Evolutionary conservation across 306 rosid species (phyloP).

Genomic region (Mimosa bimucronata): DNA sequence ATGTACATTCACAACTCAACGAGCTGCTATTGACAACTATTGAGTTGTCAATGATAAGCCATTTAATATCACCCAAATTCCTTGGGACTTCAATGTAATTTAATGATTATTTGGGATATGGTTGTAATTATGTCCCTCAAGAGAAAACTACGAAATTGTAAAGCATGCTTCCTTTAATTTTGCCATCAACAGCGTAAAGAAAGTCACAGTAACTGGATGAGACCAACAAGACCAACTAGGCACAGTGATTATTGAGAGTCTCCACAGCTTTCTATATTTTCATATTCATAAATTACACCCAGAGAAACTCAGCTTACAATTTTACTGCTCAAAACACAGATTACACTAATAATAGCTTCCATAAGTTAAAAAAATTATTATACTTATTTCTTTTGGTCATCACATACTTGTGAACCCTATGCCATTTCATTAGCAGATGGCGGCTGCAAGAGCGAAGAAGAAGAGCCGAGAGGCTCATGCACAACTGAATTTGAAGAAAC

Average conservation of each 20-base stretch:
- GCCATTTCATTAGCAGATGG: constrained; percentile 51
- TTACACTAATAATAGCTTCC: constrained; percentile 23
- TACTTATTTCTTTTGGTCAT: constrained; percentile 12
- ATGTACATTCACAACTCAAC: too few species aligned
- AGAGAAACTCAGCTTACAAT: constrained; percentile 10
- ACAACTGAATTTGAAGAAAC: constrained; percentile 85
- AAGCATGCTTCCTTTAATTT: constrained; percentile 8
- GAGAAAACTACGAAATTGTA: not conserved
- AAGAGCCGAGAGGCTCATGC: constrained; percentile 78
- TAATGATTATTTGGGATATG: too few species aligned
- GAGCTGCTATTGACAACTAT: too few species aligned
- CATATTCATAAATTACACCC: constrained; percentile 19
- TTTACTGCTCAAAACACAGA: constrained; percentile 30
- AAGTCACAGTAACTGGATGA: not conserved
- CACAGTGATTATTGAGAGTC: not conserved
- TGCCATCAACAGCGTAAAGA: not conserved
- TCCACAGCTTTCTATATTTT: constrained; percentile 28
- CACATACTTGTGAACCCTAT: constrained; percentile 28
- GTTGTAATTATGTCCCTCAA: too few species aligned
- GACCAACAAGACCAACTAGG: constrained; percentile 5
- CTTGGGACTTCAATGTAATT: too few species aligned
- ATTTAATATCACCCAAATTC: too few species aligned
- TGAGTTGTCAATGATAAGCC: too few species aligned
- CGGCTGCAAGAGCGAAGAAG: constrained; percentile 79
- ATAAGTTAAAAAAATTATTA: constrained; percentile 35